Base-by-base conservation (phyloP, 352 stramenopile genomes). In the Phytophthora pisi region DNA sequence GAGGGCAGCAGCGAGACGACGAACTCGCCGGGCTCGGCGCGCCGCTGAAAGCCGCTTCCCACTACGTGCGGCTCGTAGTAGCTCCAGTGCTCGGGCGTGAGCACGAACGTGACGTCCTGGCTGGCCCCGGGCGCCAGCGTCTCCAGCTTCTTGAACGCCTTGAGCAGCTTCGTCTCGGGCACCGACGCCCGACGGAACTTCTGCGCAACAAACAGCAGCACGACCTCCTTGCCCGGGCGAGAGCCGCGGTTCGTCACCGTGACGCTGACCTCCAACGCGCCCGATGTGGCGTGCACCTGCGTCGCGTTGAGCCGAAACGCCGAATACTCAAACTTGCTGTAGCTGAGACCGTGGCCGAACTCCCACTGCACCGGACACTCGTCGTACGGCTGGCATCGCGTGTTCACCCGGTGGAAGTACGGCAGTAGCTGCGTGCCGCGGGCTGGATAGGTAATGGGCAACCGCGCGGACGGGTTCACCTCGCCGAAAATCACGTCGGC, bases 401-500 rank as follows among this genome's bases (percentile, higher is more conserved):
- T 87, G 63, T 89, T 91, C 31, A 86, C 82, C 30, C 69, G 79
- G 50, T 91, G 84, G 52, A 86, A 91, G 62, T 95, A 95, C 49
- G 85, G 78, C 70, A 90, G 57, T 1, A 79, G 30, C 45, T 81
- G 79, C 20, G 77, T 81, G 15, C 61, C 60, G 11, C 77, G 61
- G 16, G 75, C 69, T 23, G 82, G 83, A 58, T 92, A 96, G 28
- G 88, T 97, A 59, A 96, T 88, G 10, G 89, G 88, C 15, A 96
- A 64, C 34, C 88, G 77, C 2, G 72, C 90, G 5, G 82, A 95
- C 13, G 88, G 88, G 23, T 90, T 95, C 10, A 86, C 73, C 10
- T 75, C 61, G 2, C 89, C 90, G 58, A 89, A 78, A 18, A 96
- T 47, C 4, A 96, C 66, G 20, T 94, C 80, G 0, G 81, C 75